These are phyloP conservation scores for Amauroascus niger DNA, from an alignment of 2,329 filamentous ascomycete genomes.

Conservation along the genomic window DNA sequence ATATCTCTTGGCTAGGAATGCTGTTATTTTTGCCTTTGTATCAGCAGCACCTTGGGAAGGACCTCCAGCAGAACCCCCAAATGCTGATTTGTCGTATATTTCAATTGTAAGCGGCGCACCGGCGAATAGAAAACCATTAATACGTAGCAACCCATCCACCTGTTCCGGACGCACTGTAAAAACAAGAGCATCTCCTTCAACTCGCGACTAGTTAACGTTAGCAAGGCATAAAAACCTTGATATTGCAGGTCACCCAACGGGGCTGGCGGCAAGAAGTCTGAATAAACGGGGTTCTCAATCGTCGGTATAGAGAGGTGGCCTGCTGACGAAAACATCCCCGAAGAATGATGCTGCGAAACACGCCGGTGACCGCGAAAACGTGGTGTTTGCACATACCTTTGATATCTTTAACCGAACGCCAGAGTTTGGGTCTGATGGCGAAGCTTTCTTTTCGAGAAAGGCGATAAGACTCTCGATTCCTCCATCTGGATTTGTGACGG, in stretches of 20 bases:
- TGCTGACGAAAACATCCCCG: conserved; percentile 33
- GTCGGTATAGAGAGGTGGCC: conserved; percentile 38
- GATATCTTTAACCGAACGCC: conserved; percentile 54
- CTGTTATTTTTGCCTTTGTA: conserved; percentile 58
- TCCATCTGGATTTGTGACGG: conserved; percentile 55
- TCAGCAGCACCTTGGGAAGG: conserved; percentile 45
- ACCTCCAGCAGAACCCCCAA: conserved; percentile 22
- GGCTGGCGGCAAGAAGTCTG: conserved; percentile 25
- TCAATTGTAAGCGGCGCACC: conserved; percentile 49
- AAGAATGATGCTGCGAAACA: conserved; percentile 28
- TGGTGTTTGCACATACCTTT: conserved; percentile 59
- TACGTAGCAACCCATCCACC: conserved; percentile 53
- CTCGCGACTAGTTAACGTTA: conserved; percentile 62
- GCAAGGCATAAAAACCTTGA: conserved; percentile 46
- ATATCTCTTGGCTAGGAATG: conserved; percentile 67
- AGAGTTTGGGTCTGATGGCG: conserved; percentile 41
- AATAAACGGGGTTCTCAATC: conserved; percentile 25
- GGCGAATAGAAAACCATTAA: conserved; percentile 61
- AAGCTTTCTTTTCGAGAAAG: conserved; percentile 63
- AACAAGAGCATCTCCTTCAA: conserved; percentile 59
- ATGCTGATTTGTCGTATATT: conserved; percentile 24
- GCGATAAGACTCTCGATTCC: conserved; percentile 55
- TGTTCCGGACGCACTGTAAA: conserved; percentile 58
- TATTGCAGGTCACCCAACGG: conserved; percentile 31
- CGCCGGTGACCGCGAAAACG: conserved; percentile 35